A percentile compares a stretch with the other conserved stretches of the same genome.
Conservation (phyloP, 768 basidiomycete species). For the Collybia mongolica region DNA sequence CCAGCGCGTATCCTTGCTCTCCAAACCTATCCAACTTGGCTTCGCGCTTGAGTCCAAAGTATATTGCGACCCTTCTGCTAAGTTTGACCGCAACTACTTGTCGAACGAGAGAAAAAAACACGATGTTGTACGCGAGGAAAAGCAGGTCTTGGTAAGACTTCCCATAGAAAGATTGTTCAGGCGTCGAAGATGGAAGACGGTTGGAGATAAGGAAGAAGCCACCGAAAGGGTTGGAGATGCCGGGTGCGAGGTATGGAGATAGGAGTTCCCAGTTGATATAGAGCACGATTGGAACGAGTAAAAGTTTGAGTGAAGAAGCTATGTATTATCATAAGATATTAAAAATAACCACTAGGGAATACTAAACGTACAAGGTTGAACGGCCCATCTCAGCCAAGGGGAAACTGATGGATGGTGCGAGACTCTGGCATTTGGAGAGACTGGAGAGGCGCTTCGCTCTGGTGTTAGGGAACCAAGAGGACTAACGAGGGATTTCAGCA, state of each 20-base stretch:
- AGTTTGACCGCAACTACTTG: slow-evolving; percentile 69
- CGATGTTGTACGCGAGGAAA: slow-evolving; percentile 81
- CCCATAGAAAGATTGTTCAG: slow-evolving; percentile 58
- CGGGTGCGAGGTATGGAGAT: slow-evolving; percentile 41
- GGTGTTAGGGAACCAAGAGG: slow-evolving; percentile 39
- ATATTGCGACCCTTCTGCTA: slow-evolving; percentile 64
- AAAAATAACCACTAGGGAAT: neutral
- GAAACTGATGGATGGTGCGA: slow-evolving; percentile 19
- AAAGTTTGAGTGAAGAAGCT: slow-evolving; percentile 69
- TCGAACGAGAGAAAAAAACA: slow-evolving; percentile 88
- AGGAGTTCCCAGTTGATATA: slow-evolving; percentile 65
- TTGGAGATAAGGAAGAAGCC: slow-evolving; percentile 73
- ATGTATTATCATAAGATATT: neutral
- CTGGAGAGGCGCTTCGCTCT: slow-evolving; percentile 33
- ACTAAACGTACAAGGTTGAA: slow-evolving; percentile 59
- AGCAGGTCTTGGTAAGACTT: slow-evolving; percentile 75
- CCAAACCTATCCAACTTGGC: slow-evolving; percentile 81
- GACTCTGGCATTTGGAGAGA: slow-evolving; percentile 9
- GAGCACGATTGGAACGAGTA: slow-evolving; percentile 57
- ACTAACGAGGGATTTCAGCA: slow-evolving; percentile 23
- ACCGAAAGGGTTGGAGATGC: slow-evolving; percentile 68
- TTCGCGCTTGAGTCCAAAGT: slow-evolving; percentile 65
- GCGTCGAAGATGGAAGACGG: slow-evolving; percentile 47
- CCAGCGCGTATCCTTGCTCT: slow-evolving; percentile 85
- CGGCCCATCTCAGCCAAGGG: slow-evolving; percentile 66